Evolutionary conservation across 2,329 filamentous ascomycete species (phyloP), one percentile per base, ranked within the genome.

Genomic region (Chaetothyriales sp.): DNA sequence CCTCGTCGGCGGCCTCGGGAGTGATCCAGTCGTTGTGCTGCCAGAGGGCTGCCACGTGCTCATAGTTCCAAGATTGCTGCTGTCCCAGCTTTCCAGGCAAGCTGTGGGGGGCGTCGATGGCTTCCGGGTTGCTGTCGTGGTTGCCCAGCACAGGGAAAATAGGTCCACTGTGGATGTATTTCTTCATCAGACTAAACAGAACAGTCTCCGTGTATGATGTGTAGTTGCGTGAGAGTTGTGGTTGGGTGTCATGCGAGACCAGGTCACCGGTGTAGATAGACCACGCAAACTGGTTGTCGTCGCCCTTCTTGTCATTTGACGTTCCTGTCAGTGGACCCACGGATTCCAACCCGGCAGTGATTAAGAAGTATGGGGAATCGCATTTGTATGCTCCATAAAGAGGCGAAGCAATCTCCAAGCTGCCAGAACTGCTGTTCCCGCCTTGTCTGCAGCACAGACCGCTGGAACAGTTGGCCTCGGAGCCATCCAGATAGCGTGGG

Each of bases 11-110:
- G 3, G 69, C 68, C 12, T 64, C 57, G 9, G 62, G 60, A 52
- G 70, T 67, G 47, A 79, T 70, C 75, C 76, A 79, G 18, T 72
- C 73, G 52, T 77, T 73, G 51, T 78, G 70, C 55, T 72, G 65
- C 76, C 76, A 79, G 0, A 79, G 64, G 10, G 63, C 64, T n/a
- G 75, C 68, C 15, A 79, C 66, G 55, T 78, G 75, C 22, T 77
- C 66, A 55, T 74, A 78, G 56, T 78, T 77, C 76, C 76, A 79
- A 49, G 71, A 75, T 55, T 75, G 71, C 55, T 80, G 76, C 53
- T 72, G 62, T 1, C 75, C 74, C 1, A 79, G 64, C 1, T 68
- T 66, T 0, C 73, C 75, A 7, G 75, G 75, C 7, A 80, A 63
- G 26, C 62, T 71, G 55, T 78, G 72, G 1, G 76, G 73, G 5